Evolutionary conservation across 2,329 filamentous ascomycete genomes (phyloP).

Genomic region (Penicillium brasilianum): DNA sequence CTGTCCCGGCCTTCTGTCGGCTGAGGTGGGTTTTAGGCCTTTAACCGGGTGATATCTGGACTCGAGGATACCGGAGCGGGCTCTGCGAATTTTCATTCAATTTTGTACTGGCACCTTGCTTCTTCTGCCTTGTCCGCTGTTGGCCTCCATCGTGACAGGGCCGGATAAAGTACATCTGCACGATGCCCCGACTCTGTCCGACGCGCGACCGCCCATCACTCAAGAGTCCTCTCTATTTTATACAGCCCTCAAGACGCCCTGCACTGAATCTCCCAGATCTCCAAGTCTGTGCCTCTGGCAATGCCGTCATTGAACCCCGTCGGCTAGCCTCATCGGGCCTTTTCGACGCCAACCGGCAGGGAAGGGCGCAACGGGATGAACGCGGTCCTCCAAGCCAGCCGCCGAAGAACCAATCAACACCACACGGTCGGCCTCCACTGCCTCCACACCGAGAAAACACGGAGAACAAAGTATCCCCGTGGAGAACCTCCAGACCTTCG

Average conservation of each 20-base stretch:
- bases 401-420: background rate
- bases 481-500: background rate
- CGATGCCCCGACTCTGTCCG: background rate
- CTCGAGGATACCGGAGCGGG: background rate
- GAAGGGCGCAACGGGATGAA: background rate
- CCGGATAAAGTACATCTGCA: background rate
- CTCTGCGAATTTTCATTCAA: background rate
- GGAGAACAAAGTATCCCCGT: background rate
- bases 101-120: no score
- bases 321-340: background rate
- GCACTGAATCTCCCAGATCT: background rate
- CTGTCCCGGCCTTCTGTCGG: background rate
- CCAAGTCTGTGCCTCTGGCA: background rate
- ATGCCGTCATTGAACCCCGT: background rate
- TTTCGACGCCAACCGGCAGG: conserved; percentile 1
- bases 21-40: background rate
- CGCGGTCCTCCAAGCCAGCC: background rate
- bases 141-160: no score
- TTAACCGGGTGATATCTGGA: conserved; percentile 1
- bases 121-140: no score
- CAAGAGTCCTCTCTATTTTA: background rate
- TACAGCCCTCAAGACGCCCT: background rate
- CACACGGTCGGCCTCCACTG: background rate
- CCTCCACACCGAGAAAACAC: background rate
- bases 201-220: background rate